Percentiles rank a stretch among this genome's conserved stretches.
Conservation (phyloP, 2,329 filamentous ascomycete species). For the Phaeosphaeria sp. region DNA sequence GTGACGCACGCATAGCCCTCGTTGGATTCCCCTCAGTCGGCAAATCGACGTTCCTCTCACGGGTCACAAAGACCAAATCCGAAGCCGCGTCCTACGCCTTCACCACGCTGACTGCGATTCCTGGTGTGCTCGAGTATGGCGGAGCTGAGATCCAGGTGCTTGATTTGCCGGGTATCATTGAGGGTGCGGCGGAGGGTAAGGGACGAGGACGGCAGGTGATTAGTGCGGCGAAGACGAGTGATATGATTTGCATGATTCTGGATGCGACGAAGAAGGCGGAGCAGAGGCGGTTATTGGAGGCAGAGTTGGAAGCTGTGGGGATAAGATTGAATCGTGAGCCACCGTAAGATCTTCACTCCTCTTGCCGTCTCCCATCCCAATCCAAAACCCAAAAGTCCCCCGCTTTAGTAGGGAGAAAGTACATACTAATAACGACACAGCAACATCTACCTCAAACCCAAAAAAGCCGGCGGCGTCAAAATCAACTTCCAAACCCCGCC, state of each 20-base stretch:
- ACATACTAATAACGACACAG: slow-evolving; percentile 50
- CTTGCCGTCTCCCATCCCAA: too few relatives aligned
- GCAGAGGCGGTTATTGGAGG: slow-evolving; percentile 87
- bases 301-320: slow-evolving; percentile 91
- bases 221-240: slow-evolving; percentile 96
- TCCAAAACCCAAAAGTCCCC: too few relatives aligned
- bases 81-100: slow-evolving; percentile 97
- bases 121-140: slow-evolving; percentile 95
- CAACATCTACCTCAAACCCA: slow-evolving; percentile 96
- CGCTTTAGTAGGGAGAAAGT: too few relatives aligned
- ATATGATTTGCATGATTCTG: slow-evolving; percentile 94
- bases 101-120: slow-evolving; percentile 96
- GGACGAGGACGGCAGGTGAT: slow-evolving; percentile 96
- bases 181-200: slow-evolving; percentile 94
- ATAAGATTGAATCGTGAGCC: slow-evolving; percentile 91
- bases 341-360: slow-evolving; percentile 65
- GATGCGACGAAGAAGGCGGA: slow-evolving; percentile 97
- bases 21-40: slow-evolving; percentile 99
- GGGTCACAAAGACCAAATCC: slow-evolving; percentile 97
- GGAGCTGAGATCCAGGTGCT: slow-evolving; percentile 98
- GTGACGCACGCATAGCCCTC: slow-evolving; percentile 93
- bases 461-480: slow-evolving; percentile 98
- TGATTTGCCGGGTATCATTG: slow-evolving; percentile 97
- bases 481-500: slow-evolving; percentile 92
- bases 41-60: slow-evolving; percentile 98